These are phyloP conservation scores for Tylopilus plumbeoviolaceoides DNA, from an alignment of 768 basidiomycete genomes.

Conservation along the genomic window DNA sequence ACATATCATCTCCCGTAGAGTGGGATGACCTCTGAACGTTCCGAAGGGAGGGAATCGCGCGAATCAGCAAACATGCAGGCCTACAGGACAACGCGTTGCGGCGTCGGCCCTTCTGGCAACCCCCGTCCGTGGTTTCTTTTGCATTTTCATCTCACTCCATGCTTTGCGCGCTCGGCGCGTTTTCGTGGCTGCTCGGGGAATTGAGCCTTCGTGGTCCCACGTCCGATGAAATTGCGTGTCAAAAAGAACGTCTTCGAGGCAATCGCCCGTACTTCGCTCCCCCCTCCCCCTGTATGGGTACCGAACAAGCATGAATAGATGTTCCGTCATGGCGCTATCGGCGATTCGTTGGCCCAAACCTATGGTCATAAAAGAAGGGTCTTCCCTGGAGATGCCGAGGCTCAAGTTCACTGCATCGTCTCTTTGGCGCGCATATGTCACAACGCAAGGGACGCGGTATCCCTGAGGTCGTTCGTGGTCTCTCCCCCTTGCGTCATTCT, in stretches of 20 bases:
- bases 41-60: neutral
- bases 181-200: constrained; percentile 15
- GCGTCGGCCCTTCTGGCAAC: neutral
- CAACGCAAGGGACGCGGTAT: constrained; percentile 13
- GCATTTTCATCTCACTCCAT: constrained; percentile 19
- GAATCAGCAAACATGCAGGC: constrained; percentile 13
- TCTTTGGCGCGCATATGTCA: constrained; percentile 21
- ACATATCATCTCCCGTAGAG: neutral
- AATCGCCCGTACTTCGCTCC: neutral
- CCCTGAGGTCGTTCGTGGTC: constrained; percentile 11
- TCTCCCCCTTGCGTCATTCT: neutral
- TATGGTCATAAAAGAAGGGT: constrained; percentile 18
- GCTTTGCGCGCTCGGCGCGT: constrained; percentile 9
- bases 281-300: neutral
- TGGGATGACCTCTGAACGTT: neutral
- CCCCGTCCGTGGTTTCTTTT: neutral
- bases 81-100: constrained; percentile 24
- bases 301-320: constrained; percentile 5
- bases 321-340: constrained; percentile 15
- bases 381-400: constrained; percentile 1
- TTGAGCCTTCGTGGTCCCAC: neutral
- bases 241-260: neutral
- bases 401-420: constrained; percentile 11
- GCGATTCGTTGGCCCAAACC: constrained; percentile 15
- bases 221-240: constrained; percentile 5